Conservation (phyloP, 257 asterid species). For the Rhazya stricta region DNA sequence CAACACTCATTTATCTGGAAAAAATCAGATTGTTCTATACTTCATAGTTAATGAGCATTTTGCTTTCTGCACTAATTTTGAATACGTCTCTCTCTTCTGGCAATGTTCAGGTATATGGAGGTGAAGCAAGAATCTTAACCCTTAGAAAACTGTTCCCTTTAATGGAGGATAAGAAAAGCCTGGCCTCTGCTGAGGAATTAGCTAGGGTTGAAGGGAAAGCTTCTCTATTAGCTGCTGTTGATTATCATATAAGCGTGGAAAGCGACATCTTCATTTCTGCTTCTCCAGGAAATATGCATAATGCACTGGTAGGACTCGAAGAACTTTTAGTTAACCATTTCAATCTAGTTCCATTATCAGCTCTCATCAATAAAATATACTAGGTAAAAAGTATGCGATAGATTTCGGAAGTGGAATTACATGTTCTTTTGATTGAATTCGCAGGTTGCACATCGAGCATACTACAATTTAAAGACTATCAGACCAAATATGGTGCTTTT, state of each 20-base stretch:
- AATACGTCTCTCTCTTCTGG: background rate
- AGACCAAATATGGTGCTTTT: conserved; percentile 83
- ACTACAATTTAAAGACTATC: conserved; percentile 65
- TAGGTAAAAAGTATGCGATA: background rate
- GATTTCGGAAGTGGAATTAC: background rate
- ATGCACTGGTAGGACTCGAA: conserved; percentile 56
- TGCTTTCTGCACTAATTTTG: background rate
- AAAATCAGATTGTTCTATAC: background rate
- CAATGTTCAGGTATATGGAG: conserved; percentile 66
- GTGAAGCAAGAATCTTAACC: conserved; percentile 80
- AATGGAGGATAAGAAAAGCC: conserved; percentile 86
- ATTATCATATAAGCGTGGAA: conserved; percentile 80
- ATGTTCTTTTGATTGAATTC: background rate
- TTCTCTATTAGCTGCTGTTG: conserved; percentile 79
- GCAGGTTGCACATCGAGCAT: conserved; percentile 83
- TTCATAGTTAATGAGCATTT: background rate
- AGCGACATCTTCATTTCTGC: conserved; percentile 87
- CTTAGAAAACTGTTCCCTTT: conserved; percentile 64
- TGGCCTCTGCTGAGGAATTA: conserved; percentile 71
- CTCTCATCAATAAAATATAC: background rate
- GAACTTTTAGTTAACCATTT: background rate
- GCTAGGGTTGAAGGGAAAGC: conserved; percentile 72
- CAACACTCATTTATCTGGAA: background rate
- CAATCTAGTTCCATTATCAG: background rate
- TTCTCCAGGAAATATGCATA: conserved; percentile 94